Conservation (phyloP, 306 rosid species). For the Hippophae rhamnoides region DNA sequence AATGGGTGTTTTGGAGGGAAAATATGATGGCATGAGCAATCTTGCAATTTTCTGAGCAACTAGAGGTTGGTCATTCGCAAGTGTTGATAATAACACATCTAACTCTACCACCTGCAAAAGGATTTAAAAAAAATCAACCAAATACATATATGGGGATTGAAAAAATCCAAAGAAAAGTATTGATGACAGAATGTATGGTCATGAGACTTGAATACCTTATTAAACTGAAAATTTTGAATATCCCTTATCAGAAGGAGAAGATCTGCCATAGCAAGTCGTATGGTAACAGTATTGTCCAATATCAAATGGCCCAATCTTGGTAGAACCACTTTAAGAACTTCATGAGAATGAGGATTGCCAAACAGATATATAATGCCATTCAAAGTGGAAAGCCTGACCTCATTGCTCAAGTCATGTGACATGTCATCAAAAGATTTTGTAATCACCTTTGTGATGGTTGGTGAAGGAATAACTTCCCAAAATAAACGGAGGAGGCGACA, state of each 20-base stretch:
- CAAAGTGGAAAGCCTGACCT: conserved; percentile 73
- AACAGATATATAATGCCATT: conserved; percentile 67
- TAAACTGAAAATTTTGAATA: conserved; percentile 64
- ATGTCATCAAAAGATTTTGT: conserved; percentile 58
- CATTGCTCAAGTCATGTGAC: conserved; percentile 61
- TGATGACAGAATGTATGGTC: conserved; percentile 4
- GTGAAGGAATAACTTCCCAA: conserved; percentile 86
- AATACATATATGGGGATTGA: conserved; percentile 15
- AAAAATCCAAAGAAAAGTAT: not conserved
- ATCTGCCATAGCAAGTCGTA: conserved; percentile 54
- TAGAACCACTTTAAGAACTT: conserved; percentile 74
- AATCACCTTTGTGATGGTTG: conserved; percentile 61
- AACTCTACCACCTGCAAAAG: conserved; percentile 56
- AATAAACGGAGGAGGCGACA: conserved; percentile 72
- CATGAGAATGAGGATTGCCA: conserved; percentile 80
- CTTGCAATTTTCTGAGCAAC: conserved; percentile 75
- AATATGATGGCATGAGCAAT: conserved; percentile 74
- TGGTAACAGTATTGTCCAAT: conserved; percentile 42
- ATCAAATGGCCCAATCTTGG: conserved; percentile 76
- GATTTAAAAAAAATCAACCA: conserved; percentile 12
- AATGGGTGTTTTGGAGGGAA: conserved; percentile 54
- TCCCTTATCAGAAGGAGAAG: conserved; percentile 61
- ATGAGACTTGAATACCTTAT: conserved; percentile 43
- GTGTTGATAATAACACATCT: conserved; percentile 49
- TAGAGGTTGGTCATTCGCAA: conserved; percentile 60